Conservation (phyloP, 257 asterid species). For the Paraleonurus japonicus region DNA sequence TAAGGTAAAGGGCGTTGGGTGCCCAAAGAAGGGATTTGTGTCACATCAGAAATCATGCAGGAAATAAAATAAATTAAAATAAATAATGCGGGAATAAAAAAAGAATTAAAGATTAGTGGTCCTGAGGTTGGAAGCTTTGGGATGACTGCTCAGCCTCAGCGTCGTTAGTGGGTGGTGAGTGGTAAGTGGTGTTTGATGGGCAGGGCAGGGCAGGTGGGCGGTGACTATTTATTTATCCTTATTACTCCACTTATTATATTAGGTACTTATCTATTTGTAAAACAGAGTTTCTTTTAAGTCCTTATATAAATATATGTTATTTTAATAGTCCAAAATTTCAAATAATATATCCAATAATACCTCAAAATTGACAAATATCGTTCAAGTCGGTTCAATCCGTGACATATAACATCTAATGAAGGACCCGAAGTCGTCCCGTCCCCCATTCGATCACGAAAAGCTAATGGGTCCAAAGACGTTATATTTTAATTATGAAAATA, state of each 20-base stretch:
- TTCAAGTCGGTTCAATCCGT: too few species aligned
- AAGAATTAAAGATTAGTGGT: conserved; percentile 22
- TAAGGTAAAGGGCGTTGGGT: conserved; percentile 10
- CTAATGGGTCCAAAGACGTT: too few species aligned
- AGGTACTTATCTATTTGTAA: too few species aligned
- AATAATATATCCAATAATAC: too few species aligned
- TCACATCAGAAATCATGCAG: conserved; percentile 24
- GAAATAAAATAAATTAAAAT: background rate
- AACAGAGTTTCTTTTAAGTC: too few species aligned
- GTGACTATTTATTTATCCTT: conserved; percentile 6
- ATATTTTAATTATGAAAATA: too few species aligned
- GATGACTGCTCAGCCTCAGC: conserved; percentile 13
- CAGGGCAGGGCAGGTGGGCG: conserved; percentile 38
- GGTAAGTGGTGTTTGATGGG: conserved; percentile 25
- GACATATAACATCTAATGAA: too few species aligned
- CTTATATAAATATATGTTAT: too few species aligned
- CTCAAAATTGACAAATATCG: too few species aligned
- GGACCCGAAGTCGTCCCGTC: too few species aligned
- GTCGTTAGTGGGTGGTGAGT: conserved; percentile 19
- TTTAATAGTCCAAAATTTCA: too few species aligned
- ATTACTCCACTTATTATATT: background rate
- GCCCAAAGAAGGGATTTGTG: conserved; percentile 23
- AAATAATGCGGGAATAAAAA: background rate
- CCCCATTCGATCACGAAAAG: too few species aligned
- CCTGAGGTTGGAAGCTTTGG: conserved; percentile 29